These are phyloP conservation scores for Aspergillus ruber DNA, from an alignment of 2,329 filamentous ascomycete species.

Conservation along the genomic window DNA sequence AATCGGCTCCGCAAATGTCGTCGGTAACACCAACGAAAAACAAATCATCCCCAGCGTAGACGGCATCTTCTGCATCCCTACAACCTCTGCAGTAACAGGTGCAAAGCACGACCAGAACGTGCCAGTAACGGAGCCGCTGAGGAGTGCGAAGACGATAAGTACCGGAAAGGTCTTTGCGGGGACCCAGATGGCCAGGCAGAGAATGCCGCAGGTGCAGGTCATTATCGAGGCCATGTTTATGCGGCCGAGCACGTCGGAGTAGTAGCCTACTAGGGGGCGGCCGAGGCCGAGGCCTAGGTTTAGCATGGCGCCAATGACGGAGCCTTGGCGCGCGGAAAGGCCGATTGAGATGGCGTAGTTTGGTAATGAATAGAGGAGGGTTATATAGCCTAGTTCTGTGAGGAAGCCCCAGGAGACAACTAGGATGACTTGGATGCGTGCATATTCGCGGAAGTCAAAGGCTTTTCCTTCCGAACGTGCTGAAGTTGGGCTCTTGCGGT, in stretches of 20 bases:
- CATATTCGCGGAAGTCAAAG: not conserved
- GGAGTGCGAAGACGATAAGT: slow-evolving; percentile 53
- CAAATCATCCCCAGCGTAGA: slow-evolving; percentile 54
- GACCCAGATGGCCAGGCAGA: slow-evolving; percentile 57
- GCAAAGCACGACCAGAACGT: slow-evolving; percentile 55
- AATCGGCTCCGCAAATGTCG: slow-evolving; percentile 48
- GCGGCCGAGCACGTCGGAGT: slow-evolving; percentile 54
- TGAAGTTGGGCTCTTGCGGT: slow-evolving; percentile 45
- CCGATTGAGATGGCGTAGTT: slow-evolving; percentile 57
- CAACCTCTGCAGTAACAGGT: slow-evolving; percentile 55
- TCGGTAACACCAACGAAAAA: slow-evolving; percentile 51
- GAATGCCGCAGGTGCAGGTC: slow-evolving; percentile 51
- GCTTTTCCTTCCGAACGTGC: slow-evolving; percentile 20
- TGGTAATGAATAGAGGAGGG: slow-evolving; percentile 58
- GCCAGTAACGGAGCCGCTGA: slow-evolving; percentile 54
- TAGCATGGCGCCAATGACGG: slow-evolving; percentile 55
- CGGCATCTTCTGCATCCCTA: slow-evolving; percentile 53
- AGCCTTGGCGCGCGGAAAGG: slow-evolving; percentile 53
- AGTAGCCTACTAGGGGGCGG: slow-evolving; percentile 57
- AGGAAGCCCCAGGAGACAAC: slow-evolving; percentile 56
- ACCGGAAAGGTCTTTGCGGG: slow-evolving; percentile 53
- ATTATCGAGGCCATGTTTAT: slow-evolving; percentile 56
- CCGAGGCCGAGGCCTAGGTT: slow-evolving; percentile 55
- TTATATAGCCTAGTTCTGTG: slow-evolving; percentile 60
- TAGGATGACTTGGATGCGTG: slow-evolving; percentile 44